Conservation (phyloP, 805 yeast genomes). For the Monosporozyma siamensis region DNA sequence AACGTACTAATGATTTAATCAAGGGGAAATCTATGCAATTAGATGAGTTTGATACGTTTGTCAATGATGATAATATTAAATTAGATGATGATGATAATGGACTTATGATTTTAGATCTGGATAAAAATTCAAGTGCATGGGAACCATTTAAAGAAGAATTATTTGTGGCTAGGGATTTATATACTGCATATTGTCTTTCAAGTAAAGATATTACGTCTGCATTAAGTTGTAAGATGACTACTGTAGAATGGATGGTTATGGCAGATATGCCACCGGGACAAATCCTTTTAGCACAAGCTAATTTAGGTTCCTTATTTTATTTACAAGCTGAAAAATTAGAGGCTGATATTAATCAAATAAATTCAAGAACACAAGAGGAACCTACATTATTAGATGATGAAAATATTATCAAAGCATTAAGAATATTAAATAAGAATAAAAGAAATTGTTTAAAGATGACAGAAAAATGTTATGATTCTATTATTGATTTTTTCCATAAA, state of each 20-base stretch:
- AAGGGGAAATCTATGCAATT: constrained; percentile 11
- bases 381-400: constrained; percentile 18
- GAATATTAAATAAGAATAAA: constrained; percentile 20
- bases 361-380: constrained; percentile 20
- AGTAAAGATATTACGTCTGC: constrained; percentile 61
- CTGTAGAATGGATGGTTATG: constrained; percentile 64
- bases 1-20: constrained; percentile 14
- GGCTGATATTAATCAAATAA: constrained; percentile 33
- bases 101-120: constrained; percentile 25
- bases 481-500: constrained; percentile 34
- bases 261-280: constrained; percentile 62
- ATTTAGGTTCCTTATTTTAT: constrained; percentile 60
- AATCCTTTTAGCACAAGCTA: constrained; percentile 54
- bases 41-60: constrained; percentile 22
- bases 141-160: constrained; percentile 69
- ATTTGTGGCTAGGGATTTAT: constrained; percentile 66
- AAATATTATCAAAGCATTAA: constrained; percentile 15
- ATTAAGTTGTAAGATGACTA: constrained; percentile 47
- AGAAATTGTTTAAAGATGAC: constrained; percentile 30
- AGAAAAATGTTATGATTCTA: constrained; percentile 35
- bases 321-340: constrained; percentile 58
- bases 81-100: constrained; percentile 22
- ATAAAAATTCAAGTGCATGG: constrained; percentile 46
- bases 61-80: constrained; percentile 21
- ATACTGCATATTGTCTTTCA: constrained; percentile 60